Conservation (phyloP, 495 filamentous ascomycete species). For the Hypomontagnella submonticulosa region DNA sequence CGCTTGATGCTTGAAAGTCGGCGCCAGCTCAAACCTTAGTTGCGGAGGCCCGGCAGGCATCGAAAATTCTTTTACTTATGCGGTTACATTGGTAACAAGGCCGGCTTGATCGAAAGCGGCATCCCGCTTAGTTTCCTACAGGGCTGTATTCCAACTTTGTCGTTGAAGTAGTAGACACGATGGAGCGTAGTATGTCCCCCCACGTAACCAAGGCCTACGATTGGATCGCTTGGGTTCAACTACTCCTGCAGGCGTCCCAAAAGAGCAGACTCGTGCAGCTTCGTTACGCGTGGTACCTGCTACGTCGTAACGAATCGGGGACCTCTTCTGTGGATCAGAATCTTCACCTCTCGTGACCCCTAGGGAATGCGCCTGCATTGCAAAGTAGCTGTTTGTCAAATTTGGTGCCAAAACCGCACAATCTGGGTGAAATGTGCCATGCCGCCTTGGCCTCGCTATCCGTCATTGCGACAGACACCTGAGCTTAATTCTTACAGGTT, state of each 20-base stretch:
- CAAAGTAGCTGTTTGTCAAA: constrained; percentile 13
- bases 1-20: constrained; percentile 8
- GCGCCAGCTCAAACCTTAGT: constrained; percentile 30
- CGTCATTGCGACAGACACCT: constrained; percentile 10
- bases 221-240: constrained; percentile 33
- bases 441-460: constrained; percentile 39
- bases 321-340: constrained; percentile 28
- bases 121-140: constrained; percentile 37
- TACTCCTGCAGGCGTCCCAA: constrained; percentile 40
- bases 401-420: constrained; percentile 25
- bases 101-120: constrained; percentile 36
- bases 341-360: constrained; percentile 45
- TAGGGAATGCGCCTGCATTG: constrained; percentile 43
- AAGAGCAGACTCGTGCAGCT: constrained; percentile 37
- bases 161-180: constrained; percentile 23
- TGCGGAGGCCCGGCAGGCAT: constrained; percentile 24
- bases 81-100: constrained; percentile 38
- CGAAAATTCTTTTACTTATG: constrained; percentile 25
- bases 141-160: constrained; percentile 36
- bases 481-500: constrained; percentile 14
- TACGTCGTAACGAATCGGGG: constrained; percentile 41
- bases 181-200: constrained; percentile 40
- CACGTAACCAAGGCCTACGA: constrained; percentile 31
- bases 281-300: constrained; percentile 36
- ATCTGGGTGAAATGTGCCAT: constrained; percentile 41